Base-by-base conservation (phyloP, 1,284 basidiomycete genomes). In the Fomes fomentarius region DNA sequence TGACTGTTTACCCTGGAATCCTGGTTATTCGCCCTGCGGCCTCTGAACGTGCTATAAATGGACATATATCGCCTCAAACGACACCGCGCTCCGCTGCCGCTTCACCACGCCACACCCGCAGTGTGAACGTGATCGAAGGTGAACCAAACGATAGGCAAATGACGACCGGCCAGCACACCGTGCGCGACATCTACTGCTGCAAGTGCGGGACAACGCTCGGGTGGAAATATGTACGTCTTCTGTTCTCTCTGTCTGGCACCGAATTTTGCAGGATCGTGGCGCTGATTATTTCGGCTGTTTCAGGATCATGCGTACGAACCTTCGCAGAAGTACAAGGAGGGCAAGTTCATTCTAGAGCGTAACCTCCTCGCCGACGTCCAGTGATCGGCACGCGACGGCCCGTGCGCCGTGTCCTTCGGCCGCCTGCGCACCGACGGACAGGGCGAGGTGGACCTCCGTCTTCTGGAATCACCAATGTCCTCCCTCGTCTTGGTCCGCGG, bases 261-360 rank as follows among this genome's bases (percentile, higher is more conserved):
- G 12, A 43, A 17, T 14, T 31, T 40, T 37, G 40, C 42, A 10
- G 42, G 7, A 31, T 37, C 35, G 43, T 46, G 48, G 48, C 26
- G 37, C 47, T 49, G 31, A 49, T 37, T 7, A 28, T 7, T 7
- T 22, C 31, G 26, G 15, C 11, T 31, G 34, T 11, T 38, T 17
- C 15, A 97, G 96, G 96, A 97, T 71, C 84, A 84, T 52, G 96
- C 96, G 6, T 98, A 89, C 69, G 94, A 97, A 67, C 68, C 79
- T 8, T 81, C 84, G 12, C 96, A 99, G 79, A 94, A 93, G 73
- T 99, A 99, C 82, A 99, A 99, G 72, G 96, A 99, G 77, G 94
- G 94, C 71, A 96, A 96, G 77, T 98, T 85, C 72, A 98, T 99
- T 70, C 89, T 99, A 55, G 96, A 99, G 74, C 89, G 93, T 67